Conservation (phyloP, 192 early-diverging fungal species). For the Coemansia sp. region DNA sequence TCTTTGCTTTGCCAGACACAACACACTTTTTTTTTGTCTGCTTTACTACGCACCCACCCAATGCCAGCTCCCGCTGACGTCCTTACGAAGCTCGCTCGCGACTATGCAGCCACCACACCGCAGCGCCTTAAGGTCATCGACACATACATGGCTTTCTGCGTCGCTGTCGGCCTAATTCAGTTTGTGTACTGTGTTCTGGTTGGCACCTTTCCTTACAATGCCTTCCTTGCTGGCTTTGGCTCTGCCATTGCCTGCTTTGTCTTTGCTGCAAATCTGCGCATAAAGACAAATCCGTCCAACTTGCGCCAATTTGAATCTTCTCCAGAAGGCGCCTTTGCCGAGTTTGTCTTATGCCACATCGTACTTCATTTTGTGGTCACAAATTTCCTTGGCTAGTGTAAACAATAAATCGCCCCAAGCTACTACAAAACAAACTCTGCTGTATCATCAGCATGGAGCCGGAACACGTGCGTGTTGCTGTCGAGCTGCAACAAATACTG, state of each 20-base stretch:
- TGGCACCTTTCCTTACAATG: constrained; percentile 97
- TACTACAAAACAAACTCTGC: constrained; percentile 17
- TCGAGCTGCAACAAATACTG: constrained; percentile 3
- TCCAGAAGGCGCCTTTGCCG: constrained; percentile 89
- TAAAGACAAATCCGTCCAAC: constrained; percentile 87
- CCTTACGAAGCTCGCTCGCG: constrained; percentile 18
- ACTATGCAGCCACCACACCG: constrained; percentile 69
- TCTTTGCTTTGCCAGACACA: neutral
- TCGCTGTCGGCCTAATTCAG: constrained; percentile 87
- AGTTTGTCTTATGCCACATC: constrained; percentile 84
- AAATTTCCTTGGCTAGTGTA: constrained; percentile 83
- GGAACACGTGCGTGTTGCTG: constrained; percentile 11
- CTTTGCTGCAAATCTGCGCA: constrained; percentile 84
- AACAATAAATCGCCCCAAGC: neutral
- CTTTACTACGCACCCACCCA: neutral
- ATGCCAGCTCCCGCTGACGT: constrained; percentile 5
- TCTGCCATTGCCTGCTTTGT: constrained; percentile 90
- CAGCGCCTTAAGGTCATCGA: constrained; percentile 87
- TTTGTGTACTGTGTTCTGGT: constrained; percentile 83
- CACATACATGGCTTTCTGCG: constrained; percentile 86
- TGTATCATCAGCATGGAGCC: constrained; percentile 22
- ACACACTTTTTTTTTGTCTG: too few species aligned
- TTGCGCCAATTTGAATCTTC: constrained; percentile 63
- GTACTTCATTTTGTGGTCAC: constrained; percentile 88
- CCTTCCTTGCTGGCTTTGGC: constrained; percentile 94